Evolutionary conservation across 176 grass and related monocot genomes (phyloP), one percentile per base, ranked within the genome.

Genomic region (Musa schizocarpa): DNA sequence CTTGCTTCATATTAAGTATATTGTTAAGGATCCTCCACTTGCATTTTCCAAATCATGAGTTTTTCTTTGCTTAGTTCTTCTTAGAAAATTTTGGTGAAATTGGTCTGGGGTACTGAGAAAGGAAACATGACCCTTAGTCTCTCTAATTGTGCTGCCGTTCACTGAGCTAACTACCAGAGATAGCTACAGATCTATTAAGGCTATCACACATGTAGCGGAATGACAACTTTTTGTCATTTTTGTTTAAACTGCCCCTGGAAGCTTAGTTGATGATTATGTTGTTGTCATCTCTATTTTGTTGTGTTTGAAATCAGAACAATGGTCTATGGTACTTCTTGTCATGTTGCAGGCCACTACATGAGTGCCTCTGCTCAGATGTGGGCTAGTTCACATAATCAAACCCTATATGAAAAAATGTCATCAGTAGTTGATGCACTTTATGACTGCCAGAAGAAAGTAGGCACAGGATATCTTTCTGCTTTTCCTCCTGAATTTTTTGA

Each of bases 401-500:
- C 88, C 48, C 90, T 98, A 61, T 86, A 83, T 67, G 81, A 71
- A 34, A 91, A 79, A 79, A 98, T 98, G 90, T 52, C 82, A 14
- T 74, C 78, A 12, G 83, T 91, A 54, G 83, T 98, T 50, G 86
- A 91, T 81, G 88, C 76, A 0, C 88, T 98, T 5, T 53, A 84
- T 56, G 77, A 63, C 51, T 98, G 94, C 83, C 94, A 98, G 90
- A 74, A 77, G 54, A 77, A 85, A 3, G 71, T 82, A 54, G 94
- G 90, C 61, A 80, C 82, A 1, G 94, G 94, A 51, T 98, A 98
- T 80, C 94, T 98, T 77, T 93, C 94, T 74, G 94, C 94, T 65
- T 98, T 98, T 80, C 94, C 90, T 71, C n/a, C 79, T 58, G 86
- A 93, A 86, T 82, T 91, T 87, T 98, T 98, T 73, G 90, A 98